These are phyloP conservation scores for Syncephalastrum contaminatum DNA, from an alignment of 371 early-diverging fungal species.

Conservation along the genomic window DNA sequence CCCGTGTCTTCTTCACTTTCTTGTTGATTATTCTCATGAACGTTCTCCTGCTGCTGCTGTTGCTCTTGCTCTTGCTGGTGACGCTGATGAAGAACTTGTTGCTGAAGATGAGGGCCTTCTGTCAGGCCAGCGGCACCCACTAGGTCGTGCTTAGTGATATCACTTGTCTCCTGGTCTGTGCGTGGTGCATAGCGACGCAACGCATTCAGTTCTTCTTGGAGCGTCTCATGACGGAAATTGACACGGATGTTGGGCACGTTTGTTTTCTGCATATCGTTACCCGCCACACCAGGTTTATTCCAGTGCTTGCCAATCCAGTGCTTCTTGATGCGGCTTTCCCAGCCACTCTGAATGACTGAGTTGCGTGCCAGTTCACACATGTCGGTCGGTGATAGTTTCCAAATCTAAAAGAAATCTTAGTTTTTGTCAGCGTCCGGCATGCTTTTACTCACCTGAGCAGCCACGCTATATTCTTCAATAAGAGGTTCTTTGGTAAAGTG, in stretches of 20 bases:
- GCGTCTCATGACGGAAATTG: constrained; percentile 84
- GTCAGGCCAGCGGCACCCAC: constrained; percentile 27
- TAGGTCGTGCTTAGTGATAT: constrained; percentile 20
- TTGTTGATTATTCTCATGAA: background rate
- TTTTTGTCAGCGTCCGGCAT: background rate
- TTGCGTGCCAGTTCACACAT: constrained; percentile 98
- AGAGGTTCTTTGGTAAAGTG: constrained; percentile 98
- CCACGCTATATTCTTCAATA: constrained; percentile 98
- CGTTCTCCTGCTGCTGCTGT: background rate
- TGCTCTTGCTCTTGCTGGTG: background rate
- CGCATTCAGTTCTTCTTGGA: constrained; percentile 78
- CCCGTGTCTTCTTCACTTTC: background rate
- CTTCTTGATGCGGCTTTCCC: constrained; percentile 86
- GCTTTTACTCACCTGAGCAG: constrained; percentile 75
- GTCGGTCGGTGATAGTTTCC: constrained; percentile 92
- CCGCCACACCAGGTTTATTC: constrained; percentile 74
- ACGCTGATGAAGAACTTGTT: constrained; percentile 15
- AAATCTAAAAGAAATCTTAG: constrained; percentile 57
- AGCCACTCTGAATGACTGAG: constrained; percentile 94
- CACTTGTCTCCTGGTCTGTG: background rate
- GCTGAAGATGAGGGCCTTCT: constrained; percentile 23
- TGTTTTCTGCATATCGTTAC: constrained; percentile 92
- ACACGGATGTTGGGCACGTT: constrained; percentile 95
- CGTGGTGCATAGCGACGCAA: constrained; percentile 39
- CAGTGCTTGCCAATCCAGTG: constrained; percentile 93